Conservation (phyloP, 805 yeast species). For the Metschnikowia arizonensis region DNA sequence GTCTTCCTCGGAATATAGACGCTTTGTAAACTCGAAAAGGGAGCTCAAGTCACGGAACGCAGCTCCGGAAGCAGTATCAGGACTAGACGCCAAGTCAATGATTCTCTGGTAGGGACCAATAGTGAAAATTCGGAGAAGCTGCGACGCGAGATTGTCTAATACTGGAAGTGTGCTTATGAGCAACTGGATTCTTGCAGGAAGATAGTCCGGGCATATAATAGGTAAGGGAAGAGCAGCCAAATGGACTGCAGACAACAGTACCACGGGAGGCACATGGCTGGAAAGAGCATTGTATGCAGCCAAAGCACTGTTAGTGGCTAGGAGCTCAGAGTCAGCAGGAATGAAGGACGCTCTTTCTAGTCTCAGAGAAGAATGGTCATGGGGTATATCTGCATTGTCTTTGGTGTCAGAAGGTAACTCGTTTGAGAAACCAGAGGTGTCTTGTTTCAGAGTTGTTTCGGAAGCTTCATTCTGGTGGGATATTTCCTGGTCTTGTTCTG, state of each 20-base stretch:
- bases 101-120: slow-evolving; percentile 74
- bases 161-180: slow-evolving; percentile 67
- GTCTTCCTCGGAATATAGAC: slow-evolving; percentile 63
- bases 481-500: background rate
- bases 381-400: background rate
- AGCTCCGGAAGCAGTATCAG: slow-evolving; percentile 61
- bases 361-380: background rate
- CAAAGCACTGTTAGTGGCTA: slow-evolving; percentile 37
- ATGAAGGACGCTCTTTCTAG: slow-evolving; percentile 15
- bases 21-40: slow-evolving; percentile 71
- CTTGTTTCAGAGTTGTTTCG: background rate
- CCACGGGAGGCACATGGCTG: slow-evolving; percentile 35
- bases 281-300: slow-evolving; percentile 42
- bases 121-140: slow-evolving; percentile 67
- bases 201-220: slow-evolving; percentile 50
- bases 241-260: slow-evolving; percentile 43
- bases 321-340: slow-evolving; percentile 41
- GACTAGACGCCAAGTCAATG: slow-evolving; percentile 61
- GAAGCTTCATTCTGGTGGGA: background rate
- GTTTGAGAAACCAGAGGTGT: background rate
- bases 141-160: slow-evolving; percentile 78
- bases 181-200: slow-evolving; percentile 61
- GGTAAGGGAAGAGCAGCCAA: slow-evolving; percentile 59
- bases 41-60: slow-evolving; percentile 67
- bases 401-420: background rate